Conservation (phyloP, 805 yeast species). For the Saccharomycopsis javanensis region DNA sequence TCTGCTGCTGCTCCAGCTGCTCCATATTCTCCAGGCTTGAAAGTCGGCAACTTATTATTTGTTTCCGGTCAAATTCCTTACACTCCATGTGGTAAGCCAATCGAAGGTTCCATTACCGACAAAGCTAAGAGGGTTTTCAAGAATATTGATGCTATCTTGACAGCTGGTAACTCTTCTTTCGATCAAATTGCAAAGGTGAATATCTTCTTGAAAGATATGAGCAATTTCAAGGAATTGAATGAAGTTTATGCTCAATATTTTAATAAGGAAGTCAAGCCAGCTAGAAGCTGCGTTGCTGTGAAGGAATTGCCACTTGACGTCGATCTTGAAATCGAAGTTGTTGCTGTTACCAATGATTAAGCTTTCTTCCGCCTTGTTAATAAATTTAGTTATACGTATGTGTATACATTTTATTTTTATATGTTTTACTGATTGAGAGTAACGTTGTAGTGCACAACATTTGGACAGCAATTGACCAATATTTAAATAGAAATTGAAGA, state of each 20-base stretch:
- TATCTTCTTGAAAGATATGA: slow-evolving; percentile 86
- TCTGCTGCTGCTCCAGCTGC: slow-evolving; percentile 96
- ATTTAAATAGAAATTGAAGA: no score
- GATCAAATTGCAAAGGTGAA: slow-evolving; percentile 79
- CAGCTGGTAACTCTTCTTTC: slow-evolving; percentile 76
- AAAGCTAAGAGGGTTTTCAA: slow-evolving; percentile 67
- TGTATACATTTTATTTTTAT: no score
- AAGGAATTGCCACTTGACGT: slow-evolving; percentile 82
- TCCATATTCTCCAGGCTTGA: slow-evolving; percentile 91
- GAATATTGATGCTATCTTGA: slow-evolving; percentile 63
- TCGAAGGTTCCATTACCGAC: slow-evolving; percentile 66
- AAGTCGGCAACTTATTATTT: slow-evolving; percentile 78
- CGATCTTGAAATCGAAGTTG: slow-evolving; percentile 81
- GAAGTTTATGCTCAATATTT: slow-evolving; percentile 73
- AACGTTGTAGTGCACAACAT: no score
- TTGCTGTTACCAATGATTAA: slow-evolving; percentile 44
- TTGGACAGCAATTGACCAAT: no score
- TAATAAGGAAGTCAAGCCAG: slow-evolving; percentile 66
- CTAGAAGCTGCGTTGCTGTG: slow-evolving; percentile 97
- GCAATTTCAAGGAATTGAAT: slow-evolving; percentile 76
- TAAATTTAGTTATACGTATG: no score
- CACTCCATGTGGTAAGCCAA: slow-evolving; percentile 71
- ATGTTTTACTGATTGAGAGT: no score
- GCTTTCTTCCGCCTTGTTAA: no score
- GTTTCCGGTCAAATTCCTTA: slow-evolving; percentile 94